Evolutionary conservation across 2,329 filamentous ascomycete genomes (phyloP).

Genomic region (Epichloe sibirici): DNA sequence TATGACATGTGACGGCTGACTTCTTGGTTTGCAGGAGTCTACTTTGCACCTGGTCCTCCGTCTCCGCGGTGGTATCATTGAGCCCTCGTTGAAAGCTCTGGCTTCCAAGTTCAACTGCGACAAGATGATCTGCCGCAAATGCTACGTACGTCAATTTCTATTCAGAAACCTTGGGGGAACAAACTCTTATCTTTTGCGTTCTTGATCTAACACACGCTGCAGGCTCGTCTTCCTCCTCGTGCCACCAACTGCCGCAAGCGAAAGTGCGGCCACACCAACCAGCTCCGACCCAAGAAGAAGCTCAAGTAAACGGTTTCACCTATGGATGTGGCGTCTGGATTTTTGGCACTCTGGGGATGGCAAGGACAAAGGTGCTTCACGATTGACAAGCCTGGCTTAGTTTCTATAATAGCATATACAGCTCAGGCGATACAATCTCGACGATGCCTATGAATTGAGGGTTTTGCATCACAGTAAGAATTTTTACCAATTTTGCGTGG

Average conservation of each 20-base stretch:
- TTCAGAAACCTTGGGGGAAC: background rate
- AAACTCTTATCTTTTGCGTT: background rate
- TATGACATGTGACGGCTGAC: background rate
- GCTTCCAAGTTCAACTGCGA: constrained; percentile 99
- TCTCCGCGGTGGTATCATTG: constrained; percentile 98
- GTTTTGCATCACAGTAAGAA: constrained; percentile 3
- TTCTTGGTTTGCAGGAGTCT: constrained; percentile 55
- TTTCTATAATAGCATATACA: constrained; percentile 29
- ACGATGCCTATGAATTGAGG: constrained; percentile 20
- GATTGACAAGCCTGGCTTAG: constrained; percentile 25
- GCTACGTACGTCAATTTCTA: constrained; percentile 61
- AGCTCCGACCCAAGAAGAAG: constrained; percentile 99
- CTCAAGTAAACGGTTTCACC: constrained; percentile 53
- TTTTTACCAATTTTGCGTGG: no score
- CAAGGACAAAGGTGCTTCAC: constrained; percentile 23
- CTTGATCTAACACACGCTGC: constrained; percentile 7
- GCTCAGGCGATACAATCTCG: constrained; percentile 26
- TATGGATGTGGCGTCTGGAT: constrained; percentile 33
- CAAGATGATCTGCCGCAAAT: constrained; percentile 99
- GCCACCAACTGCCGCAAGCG: constrained; percentile 99
- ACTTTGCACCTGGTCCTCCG: constrained; percentile 97
- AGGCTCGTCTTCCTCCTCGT: constrained; percentile 84
- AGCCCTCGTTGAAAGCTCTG: constrained; percentile 96
- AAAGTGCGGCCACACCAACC: constrained; percentile 99
- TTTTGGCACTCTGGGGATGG: constrained; percentile 28